These are phyloP conservation scores for Acacia pycnantha DNA, from an alignment of 331 rosid genomes.

Conservation along the genomic window DNA sequence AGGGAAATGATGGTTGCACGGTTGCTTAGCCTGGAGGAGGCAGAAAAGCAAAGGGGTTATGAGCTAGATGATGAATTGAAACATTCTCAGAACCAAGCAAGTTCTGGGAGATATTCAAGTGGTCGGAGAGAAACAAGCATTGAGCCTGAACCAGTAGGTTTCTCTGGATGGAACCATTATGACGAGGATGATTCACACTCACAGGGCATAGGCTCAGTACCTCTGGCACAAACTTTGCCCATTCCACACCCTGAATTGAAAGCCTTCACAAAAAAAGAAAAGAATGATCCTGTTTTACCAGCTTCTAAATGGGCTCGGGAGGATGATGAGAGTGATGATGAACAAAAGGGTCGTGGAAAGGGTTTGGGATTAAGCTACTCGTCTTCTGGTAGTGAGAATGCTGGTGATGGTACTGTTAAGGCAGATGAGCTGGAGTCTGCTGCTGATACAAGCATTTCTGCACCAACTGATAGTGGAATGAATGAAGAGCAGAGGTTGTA, in stretches of 20 bases:
- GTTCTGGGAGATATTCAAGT: slow-evolving; percentile 66
- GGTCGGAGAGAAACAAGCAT: slow-evolving; percentile 53
- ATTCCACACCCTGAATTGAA: slow-evolving; percentile 76
- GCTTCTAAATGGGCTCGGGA: slow-evolving; percentile 99
- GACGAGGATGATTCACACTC: slow-evolving; percentile 54
- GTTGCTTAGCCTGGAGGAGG: slow-evolving; percentile 94
- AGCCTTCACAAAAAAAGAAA: slow-evolving; percentile 69
- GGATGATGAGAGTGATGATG: slow-evolving; percentile 95
- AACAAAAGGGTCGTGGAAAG: slow-evolving; percentile 58
- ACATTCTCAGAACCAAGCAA: slow-evolving; percentile 61
- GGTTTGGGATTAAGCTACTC: slow-evolving; percentile 90
- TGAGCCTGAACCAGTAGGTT: slow-evolving; percentile 65
- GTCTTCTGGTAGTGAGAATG: slow-evolving; percentile 97
- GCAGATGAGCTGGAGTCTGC: slow-evolving; percentile 76
- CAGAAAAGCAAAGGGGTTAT: slow-evolving; percentile 84
- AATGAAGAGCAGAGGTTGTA: slow-evolving; percentile 90
- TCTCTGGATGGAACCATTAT: slow-evolving; percentile 69
- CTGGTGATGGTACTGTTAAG: slow-evolving; percentile 59
- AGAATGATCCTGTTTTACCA: slow-evolving; percentile 78
- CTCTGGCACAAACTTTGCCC: slow-evolving; percentile 62
- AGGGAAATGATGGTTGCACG: slow-evolving; percentile 97
- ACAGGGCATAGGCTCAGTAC: slow-evolving; percentile 53
- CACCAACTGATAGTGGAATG: slow-evolving; percentile 75
- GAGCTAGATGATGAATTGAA: slow-evolving; percentile 90
- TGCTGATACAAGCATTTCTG: slow-evolving; percentile 56